These are phyloP conservation scores for Metschnikowia baotianmanensis DNA, from an alignment of 805 yeast species.

Conservation along the genomic window DNA sequence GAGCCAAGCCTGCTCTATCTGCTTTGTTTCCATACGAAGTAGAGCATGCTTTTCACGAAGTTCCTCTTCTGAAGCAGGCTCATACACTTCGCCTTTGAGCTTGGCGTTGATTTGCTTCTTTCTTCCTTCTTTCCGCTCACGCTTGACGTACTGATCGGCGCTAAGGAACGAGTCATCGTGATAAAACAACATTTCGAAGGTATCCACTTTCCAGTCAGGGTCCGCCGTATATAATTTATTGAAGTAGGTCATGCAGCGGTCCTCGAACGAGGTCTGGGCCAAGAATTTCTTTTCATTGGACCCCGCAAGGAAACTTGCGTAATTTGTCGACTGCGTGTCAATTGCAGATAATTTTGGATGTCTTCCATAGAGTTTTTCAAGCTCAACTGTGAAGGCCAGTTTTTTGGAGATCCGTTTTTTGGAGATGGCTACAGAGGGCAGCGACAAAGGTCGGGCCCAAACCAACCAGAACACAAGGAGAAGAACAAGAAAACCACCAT, in stretches of 20 bases:
- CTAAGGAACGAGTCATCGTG: conserved; percentile 27
- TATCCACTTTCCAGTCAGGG: conserved; percentile 46
- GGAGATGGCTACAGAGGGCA: too few relatives aligned
- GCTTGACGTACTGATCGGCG: conserved; percentile 25
- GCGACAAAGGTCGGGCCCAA: too few relatives aligned
- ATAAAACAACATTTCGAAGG: conserved; percentile 30
- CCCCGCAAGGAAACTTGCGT: too few relatives aligned
- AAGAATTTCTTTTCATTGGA: too few relatives aligned
- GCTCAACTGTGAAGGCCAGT: too few relatives aligned
- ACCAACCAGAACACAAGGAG: too few relatives aligned
- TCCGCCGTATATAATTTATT: conserved; percentile 36
- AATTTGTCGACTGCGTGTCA: too few relatives aligned
- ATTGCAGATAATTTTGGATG: too few relatives aligned
- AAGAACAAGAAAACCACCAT: too few relatives aligned
- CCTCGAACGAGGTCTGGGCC: conserved; percentile 25
- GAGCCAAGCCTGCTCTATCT: conserved; percentile 36
- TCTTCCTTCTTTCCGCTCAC: conserved; percentile 22
- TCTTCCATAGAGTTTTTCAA: too few relatives aligned
- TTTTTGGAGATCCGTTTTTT: too few relatives aligned
- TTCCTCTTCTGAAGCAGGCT: conserved; percentile 31
- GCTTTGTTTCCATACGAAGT: conserved; percentile 23
- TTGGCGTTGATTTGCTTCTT: conserved; percentile 9
- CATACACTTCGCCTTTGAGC: conserved; percentile 17
- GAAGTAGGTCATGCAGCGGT: conserved; percentile 48
- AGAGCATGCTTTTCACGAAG: conserved; percentile 30